Conservation (phyloP, 169 alveolate genomes). For the Plasmodium knowlesi region DNA sequence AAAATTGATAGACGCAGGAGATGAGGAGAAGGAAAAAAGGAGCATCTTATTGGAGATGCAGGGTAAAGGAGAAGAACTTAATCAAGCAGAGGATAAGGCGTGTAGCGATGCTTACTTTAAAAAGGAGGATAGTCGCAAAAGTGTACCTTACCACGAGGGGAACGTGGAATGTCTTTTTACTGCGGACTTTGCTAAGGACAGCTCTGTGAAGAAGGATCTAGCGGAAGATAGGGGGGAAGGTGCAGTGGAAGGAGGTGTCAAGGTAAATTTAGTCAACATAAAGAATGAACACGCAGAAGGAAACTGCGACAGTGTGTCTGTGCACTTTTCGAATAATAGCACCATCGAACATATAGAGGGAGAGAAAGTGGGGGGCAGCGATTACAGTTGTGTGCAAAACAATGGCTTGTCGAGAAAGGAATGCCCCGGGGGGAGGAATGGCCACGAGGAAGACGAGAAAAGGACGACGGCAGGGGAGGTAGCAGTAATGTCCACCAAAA, state of each 20-base stretch:
- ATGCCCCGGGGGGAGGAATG: not conserved
- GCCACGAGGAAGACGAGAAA: not conserved
- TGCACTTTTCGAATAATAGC: conserved; percentile 20
- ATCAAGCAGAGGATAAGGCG: not conserved
- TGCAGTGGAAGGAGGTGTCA: not conserved
- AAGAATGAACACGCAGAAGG: not conserved
- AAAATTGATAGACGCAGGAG: not conserved
- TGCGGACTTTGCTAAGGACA: not conserved
- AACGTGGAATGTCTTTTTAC: not conserved
- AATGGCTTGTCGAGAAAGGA: not conserved
- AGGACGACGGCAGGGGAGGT: not conserved
- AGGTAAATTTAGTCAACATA: conserved; percentile 5
- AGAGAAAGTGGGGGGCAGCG: conserved; percentile 1
- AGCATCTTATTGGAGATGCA: not conserved
- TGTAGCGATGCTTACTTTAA: not conserved
- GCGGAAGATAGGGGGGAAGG: not conserved
- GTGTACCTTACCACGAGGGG: not conserved
- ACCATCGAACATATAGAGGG: conserved; percentile 7
- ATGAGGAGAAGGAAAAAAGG: not conserved
- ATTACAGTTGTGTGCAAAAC: not conserved
- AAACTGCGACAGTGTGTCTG: not conserved
- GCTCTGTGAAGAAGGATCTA: not conserved
- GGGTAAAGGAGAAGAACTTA: not conserved
- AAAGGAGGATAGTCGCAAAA: not conserved
- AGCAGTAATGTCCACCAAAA: not conserved